Percentiles rank a stretch among this genome's conserved stretches.
Conservation (phyloP, 805 yeast species). For the Starmerella bombicola region DNA sequence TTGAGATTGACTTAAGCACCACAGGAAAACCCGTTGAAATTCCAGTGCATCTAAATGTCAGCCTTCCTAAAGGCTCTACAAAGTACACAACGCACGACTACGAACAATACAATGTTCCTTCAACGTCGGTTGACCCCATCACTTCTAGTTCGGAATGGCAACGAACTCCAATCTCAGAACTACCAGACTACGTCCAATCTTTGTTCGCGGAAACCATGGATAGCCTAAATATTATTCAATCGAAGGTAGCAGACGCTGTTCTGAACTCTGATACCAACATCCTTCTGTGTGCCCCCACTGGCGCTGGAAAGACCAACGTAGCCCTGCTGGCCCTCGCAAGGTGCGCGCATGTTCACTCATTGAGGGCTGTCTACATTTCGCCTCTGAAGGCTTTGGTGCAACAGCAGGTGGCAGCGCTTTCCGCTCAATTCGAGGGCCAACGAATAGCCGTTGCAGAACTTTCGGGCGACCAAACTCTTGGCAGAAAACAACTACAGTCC, state of each 20-base stretch:
- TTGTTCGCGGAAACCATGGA: slow-evolving; percentile 56
- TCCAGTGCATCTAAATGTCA: slow-evolving; percentile 52
- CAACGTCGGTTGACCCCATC: slow-evolving; percentile 38
- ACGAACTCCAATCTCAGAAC: slow-evolving; percentile 34
- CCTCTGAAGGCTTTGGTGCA: slow-evolving; percentile 92
- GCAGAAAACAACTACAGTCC: slow-evolving; percentile 58
- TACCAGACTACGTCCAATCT: slow-evolving; percentile 73
- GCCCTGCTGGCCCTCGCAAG: slow-evolving; percentile 75
- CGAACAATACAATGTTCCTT: slow-evolving; percentile 87
- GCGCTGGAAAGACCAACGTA: slow-evolving; percentile 96
- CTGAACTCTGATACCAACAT: slow-evolving; percentile 59
- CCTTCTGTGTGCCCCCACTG: slow-evolving; percentile 91
- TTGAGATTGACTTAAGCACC: slow-evolving; percentile 49
- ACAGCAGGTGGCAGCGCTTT: slow-evolving; percentile 82
- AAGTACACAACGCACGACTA: slow-evolving; percentile 60
- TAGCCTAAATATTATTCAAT: slow-evolving; percentile 70
- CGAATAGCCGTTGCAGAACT: slow-evolving; percentile 54
- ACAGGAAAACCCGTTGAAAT: slow-evolving; percentile 66
- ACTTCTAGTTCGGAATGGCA: slow-evolving; percentile 20
- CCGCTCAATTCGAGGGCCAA: slow-evolving; percentile 55
- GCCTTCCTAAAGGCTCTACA: slow-evolving; percentile 73
- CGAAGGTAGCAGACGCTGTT: slow-evolving; percentile 68
- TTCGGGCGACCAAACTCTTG: slow-evolving; percentile 77
- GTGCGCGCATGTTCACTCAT: slow-evolving; percentile 40
- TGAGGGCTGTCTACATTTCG: slow-evolving; percentile 79